Conservation (phyloP, 345 rosid genomes). For the Reutealis trisperma region DNA sequence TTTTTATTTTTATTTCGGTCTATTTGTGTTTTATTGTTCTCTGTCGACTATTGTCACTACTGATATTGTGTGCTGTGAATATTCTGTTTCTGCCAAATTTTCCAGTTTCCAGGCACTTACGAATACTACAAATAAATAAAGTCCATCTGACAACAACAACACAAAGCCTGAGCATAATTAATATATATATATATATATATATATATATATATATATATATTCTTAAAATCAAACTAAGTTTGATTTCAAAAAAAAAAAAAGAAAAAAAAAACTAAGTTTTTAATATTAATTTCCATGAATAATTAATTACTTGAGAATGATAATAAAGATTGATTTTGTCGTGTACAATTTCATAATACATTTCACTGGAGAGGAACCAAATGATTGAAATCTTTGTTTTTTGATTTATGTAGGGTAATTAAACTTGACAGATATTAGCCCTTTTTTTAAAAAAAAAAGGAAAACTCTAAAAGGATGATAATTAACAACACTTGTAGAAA, state of each 20-base stretch:
- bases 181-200: no score
- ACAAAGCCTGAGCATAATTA: no score
- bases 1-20: neutral
- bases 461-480: neutral
- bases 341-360: conserved; percentile 15
- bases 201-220: no score
- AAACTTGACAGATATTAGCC: neutral
- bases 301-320: no score
- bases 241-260: no score
- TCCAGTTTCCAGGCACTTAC: neutral
- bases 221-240: no score
- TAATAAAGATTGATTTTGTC: neutral
- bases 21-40: neutral
- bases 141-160: neutral
- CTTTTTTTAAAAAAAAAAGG: neutral
- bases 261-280: no score
- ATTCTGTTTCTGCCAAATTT: no score
- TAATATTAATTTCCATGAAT: no score
- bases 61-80: no score
- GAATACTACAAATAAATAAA: neutral
- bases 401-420: neutral
- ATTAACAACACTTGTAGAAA: neutral
- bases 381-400: conserved; percentile 15
- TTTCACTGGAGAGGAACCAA: conserved; percentile 11
- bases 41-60: neutral